A percentile compares a stretch with the other conserved stretches of the same genome.
These are phyloP conservation scores for Geoglossum cookeanum DNA, from an alignment of 2,329 filamentous ascomycete species.

Conservation along the genomic window DNA sequence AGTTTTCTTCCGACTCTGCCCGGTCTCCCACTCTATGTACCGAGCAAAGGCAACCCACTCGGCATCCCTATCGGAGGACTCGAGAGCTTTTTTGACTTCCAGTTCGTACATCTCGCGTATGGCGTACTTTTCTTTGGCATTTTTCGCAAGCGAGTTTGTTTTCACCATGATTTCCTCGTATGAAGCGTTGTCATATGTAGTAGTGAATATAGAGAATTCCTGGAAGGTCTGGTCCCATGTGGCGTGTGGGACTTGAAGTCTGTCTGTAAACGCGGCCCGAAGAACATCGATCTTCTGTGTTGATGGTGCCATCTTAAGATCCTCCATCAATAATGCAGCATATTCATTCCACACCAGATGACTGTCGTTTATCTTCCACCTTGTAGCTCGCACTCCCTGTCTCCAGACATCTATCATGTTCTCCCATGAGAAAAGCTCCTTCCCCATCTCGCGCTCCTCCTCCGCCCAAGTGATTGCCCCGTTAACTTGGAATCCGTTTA, in stretches of 20 bases:
- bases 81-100: constrained; percentile 38
- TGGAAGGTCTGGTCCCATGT: constrained; percentile 59
- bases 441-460: constrained; percentile 49
- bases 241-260: constrained; percentile 52
- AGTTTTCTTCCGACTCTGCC: constrained; percentile 37
- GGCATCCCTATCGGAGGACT: constrained; percentile 35
- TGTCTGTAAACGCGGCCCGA: constrained; percentile 48
- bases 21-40: constrained; percentile 76
- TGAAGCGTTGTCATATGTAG: constrained; percentile 47
- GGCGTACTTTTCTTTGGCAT: constrained; percentile 43
- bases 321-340: constrained; percentile 50
- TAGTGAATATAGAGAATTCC: constrained; percentile 55
- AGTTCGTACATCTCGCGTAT: constrained; percentile 50
- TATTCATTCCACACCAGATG: constrained; percentile 65
- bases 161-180: constrained; percentile 59
- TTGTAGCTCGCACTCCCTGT: constrained; percentile 50
- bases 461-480: constrained; percentile 27
- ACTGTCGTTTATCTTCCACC: constrained; percentile 58
- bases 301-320: constrained; percentile 37
- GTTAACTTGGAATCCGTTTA: constrained; percentile 16
- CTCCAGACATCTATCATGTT: constrained; percentile 49
- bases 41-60: constrained; percentile 36
- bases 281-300: constrained; percentile 42
- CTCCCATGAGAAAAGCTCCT: constrained; percentile 52
- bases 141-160: constrained; percentile 40